A percentile compares a stretch with the other conserved stretches of the same genome.
phyloP scores from a whole-genome alignment of 306 rosid genomes.

The Nissolia schottii region DNA sequence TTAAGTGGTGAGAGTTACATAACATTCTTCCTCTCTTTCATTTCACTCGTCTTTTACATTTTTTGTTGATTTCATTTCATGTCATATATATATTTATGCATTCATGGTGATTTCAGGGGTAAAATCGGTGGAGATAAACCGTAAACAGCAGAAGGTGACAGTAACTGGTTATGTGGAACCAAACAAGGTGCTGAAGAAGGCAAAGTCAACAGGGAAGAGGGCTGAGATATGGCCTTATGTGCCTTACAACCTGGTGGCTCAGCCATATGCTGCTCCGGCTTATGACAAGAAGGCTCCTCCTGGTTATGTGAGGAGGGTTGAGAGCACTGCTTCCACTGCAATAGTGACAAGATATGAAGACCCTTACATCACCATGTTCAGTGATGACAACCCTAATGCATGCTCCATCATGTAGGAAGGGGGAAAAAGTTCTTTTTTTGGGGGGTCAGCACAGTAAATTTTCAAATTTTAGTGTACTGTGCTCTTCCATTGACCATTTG shows the following conservation, averaged over 20 bases:
- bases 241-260: conserved; percentile 82
- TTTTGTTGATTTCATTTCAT: neutral
- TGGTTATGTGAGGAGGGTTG: conserved; percentile 82
- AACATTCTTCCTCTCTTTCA: neutral
- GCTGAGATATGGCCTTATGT: conserved; percentile 98
- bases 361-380: conserved; percentile 81
- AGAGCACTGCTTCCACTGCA: conserved; percentile 43
- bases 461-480: conserved; percentile 38
- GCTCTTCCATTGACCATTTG: neutral
- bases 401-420: conserved; percentile 82
- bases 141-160: conserved; percentile 93
- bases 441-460: conserved; percentile 30
- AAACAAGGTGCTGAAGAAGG: conserved; percentile 91
- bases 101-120: conserved; percentile 56
- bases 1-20: conserved; percentile 64
- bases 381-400: conserved; percentile 98
- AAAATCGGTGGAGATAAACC: conserved; percentile 83
- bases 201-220: conserved; percentile 83
- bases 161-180: conserved; percentile 81
- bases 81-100: neutral
- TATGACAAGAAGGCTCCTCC: conserved; percentile 99
- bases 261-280: conserved; percentile 69
- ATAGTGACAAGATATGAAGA: conserved; percentile 66
- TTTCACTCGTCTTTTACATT: neutral
- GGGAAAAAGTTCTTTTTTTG: neutral